Percentiles rank a stretch among this genome's conserved stretches.
phyloP scores from a whole-genome alignment of 805 yeast genomes.

The Saccharomycopsis olivae region DNA sequence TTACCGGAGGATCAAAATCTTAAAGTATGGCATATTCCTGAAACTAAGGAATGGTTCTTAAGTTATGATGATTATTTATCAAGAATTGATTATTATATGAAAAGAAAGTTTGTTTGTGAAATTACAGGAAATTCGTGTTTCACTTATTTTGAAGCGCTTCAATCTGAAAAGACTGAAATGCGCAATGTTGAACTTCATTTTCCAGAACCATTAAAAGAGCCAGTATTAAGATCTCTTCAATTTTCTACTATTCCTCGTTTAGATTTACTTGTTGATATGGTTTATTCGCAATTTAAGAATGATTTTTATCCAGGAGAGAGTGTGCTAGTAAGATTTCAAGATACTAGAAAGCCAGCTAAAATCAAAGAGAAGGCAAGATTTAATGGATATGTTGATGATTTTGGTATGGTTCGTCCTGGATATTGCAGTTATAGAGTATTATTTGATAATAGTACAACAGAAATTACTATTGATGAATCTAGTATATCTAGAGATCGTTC shows the following conservation, averaged over 20 bases:
- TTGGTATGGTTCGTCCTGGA: constrained; percentile 35
- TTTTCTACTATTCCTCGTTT: constrained; percentile 73
- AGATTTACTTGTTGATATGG: constrained; percentile 81
- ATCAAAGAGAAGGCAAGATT: constrained; percentile 23
- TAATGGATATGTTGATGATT: constrained; percentile 32
- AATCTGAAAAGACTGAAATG: constrained; percentile 58
- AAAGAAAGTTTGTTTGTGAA: constrained; percentile 85
- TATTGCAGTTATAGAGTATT: constrained; percentile 64
- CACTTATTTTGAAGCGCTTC: constrained; percentile 81
- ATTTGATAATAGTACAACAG: constrained; percentile 41
- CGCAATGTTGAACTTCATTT: constrained; percentile 64
- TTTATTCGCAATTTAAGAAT: constrained; percentile 62
- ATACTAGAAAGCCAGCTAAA: constrained; percentile 14
- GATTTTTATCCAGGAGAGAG: constrained; percentile 90
- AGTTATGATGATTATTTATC: constrained; percentile 66
- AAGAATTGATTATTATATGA: constrained; percentile 61
- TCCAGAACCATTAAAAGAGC: constrained; percentile 88
- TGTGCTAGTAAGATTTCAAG: constrained; percentile 41
- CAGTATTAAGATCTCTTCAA: constrained; percentile 76
- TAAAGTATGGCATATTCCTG: constrained; percentile 72
- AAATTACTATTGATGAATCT: constrained; percentile 60
- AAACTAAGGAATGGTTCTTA: constrained; percentile 82
- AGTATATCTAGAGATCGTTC: constrained; percentile 77
- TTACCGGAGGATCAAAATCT: constrained; percentile 45
- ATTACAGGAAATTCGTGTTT: constrained; percentile 89